phyloP scores from a whole-genome alignment of 768 basidiomycete species.

The Mrakia gelida region DNA sequence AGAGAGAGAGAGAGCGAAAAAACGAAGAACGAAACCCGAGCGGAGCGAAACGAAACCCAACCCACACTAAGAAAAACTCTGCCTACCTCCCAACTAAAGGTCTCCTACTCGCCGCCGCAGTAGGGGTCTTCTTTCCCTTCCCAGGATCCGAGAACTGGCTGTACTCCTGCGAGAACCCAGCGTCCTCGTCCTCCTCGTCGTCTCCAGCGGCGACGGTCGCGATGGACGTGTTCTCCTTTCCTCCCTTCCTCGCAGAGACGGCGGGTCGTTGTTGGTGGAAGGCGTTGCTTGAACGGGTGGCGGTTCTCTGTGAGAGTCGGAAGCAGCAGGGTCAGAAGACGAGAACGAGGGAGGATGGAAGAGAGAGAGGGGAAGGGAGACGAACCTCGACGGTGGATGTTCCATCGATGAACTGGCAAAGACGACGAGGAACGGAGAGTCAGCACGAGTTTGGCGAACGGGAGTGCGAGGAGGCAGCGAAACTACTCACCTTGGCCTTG shows the following conservation, averaged over 20 bases:
- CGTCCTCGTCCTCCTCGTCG: neutral
- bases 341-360: neutral
- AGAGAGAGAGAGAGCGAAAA: neutral
- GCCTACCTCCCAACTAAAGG: neutral
- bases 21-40: neutral
- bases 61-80: neutral
- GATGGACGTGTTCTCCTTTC: neutral
- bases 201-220: too few species aligned
- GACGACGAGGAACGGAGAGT: neutral
- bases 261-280: neutral
- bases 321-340: neutral
- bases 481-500: slow-evolving; percentile 28
- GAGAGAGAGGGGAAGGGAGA: neutral
- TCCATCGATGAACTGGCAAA: slow-evolving; percentile 21
- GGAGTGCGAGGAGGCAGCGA: too few species aligned
- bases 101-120: neutral
- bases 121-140: neutral
- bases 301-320: neutral
- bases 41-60: neutral
- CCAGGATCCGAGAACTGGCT: slow-evolving; percentile 8
- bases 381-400: slow-evolving; percentile 20
- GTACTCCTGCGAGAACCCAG: slow-evolving; percentile 8
- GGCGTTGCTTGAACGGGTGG: neutral
- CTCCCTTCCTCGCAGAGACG: neutral
- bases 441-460: too few species aligned